Percentiles rank a stretch among this genome's conserved stretches.
Conservation (phyloP, 1,284 basidiomycete species). For the Apiotrichum gracile region DNA sequence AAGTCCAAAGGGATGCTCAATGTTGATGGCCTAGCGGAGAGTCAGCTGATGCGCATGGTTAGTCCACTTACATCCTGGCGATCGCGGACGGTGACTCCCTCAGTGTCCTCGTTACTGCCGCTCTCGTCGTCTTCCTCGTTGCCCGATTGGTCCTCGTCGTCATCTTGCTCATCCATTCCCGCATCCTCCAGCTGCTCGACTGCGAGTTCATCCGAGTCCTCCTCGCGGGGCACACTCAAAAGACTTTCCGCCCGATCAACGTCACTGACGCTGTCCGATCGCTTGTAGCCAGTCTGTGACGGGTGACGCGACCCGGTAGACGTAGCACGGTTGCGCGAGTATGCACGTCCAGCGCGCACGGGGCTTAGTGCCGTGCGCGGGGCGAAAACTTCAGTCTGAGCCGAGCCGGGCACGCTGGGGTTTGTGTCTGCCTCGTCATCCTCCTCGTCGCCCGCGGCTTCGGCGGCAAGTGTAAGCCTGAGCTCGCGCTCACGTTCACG, state of each 20-base stretch:
- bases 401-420: background rate
- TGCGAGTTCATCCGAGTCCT: slow-evolving; percentile 12
- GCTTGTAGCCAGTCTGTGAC: slow-evolving; percentile 9
- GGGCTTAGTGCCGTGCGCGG: background rate
- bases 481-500: slow-evolving; percentile 28
- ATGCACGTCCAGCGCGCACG: background rate
- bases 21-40: slow-evolving; percentile 74
- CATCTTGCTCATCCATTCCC: slow-evolving; percentile 23
- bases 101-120: slow-evolving; percentile 56
- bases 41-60: slow-evolving; percentile 1
- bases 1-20: slow-evolving; percentile 97
- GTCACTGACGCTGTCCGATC: slow-evolving; percentile 13
- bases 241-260: slow-evolving; percentile 14
- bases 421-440: slow-evolving; percentile 4
- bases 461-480: slow-evolving; percentile 13
- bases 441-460: slow-evolving; percentile 19
- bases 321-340: slow-evolving; percentile 2
- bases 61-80: slow-evolving; percentile 71
- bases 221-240: background rate
- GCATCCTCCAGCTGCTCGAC: slow-evolving; percentile 22
- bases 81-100: slow-evolving; percentile 85
- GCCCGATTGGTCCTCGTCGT: slow-evolving; percentile 26
- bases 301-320: slow-evolving; percentile 11
- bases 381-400: background rate
- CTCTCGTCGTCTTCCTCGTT: slow-evolving; percentile 35